Evolutionary conservation across 345 rosid species (phyloP).

Genomic region (Rhodamnia argentea): DNA sequence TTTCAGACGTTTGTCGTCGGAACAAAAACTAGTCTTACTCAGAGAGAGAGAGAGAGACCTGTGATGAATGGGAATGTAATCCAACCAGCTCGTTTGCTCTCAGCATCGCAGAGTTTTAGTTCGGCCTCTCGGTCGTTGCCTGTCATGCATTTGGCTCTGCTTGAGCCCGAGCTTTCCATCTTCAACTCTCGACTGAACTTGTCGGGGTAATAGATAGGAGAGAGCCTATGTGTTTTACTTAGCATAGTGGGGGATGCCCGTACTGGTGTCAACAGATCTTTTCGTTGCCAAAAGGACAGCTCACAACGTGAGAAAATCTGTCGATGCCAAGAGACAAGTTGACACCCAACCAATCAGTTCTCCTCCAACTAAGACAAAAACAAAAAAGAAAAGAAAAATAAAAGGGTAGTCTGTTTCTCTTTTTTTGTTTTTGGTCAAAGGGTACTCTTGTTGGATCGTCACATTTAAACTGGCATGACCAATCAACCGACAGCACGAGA

Average conservation of each 20-base stretch:
- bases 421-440: too few relatives aligned
- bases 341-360: neutral
- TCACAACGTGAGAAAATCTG: neutral
- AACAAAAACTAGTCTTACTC: neutral
- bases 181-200: neutral
- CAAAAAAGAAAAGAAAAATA: neutral
- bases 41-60: conserved; percentile 9
- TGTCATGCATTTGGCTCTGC: neutral
- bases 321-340: neutral
- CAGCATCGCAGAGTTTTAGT: neutral
- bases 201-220: neutral
- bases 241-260: neutral
- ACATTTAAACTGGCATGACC: neutral
- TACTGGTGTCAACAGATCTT: neutral
- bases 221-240: neutral
- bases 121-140: neutral
- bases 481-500: neutral
- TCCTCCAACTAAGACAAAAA: neutral
- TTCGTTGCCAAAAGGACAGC: neutral
- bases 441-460: neutral
- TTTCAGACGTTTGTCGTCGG: neutral
- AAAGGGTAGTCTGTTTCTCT: too few relatives aligned
- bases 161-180: neutral
- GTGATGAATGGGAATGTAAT: conserved; percentile 39
- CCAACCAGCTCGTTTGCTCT: conserved; percentile 28